Conservation (phyloP, 306 rosid species). For the Carpinus viminea region DNA sequence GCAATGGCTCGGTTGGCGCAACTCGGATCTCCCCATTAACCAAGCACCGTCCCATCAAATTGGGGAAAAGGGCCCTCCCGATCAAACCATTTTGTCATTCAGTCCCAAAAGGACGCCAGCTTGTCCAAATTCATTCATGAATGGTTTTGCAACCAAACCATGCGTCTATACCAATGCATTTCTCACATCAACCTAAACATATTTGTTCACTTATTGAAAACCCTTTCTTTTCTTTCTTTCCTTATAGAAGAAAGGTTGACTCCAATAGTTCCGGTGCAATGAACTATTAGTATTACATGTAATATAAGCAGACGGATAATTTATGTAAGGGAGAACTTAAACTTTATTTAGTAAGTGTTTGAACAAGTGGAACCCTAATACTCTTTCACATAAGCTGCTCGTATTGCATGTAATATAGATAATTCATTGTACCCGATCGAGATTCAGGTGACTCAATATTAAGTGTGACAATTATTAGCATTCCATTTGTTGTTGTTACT, state of each 20-base stretch:
- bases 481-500: not conserved
- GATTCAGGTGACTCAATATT: not conserved
- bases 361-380: too few relatives aligned
- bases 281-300: too few relatives aligned
- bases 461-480: not conserved
- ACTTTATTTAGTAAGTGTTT: too few relatives aligned
- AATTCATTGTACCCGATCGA: too few relatives aligned
- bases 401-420: too few relatives aligned
- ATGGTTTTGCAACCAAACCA: not conserved
- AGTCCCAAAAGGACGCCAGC: not conserved
- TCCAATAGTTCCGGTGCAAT: too few relatives aligned
- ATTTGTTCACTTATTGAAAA: not conserved
- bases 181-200: not conserved
- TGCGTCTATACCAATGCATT: too few relatives aligned
- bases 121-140: constrained; percentile 5
- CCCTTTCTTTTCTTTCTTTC: rapidly evolving
- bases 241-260: too few relatives aligned
- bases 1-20: not conserved
- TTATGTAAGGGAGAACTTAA: too few relatives aligned
- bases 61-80: not conserved
- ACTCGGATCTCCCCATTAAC: not conserved
- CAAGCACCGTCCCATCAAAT: not conserved
- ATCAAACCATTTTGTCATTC: not conserved
- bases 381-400: too few relatives aligned
- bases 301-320: too few relatives aligned